Evolutionary conservation across 2,329 filamentous ascomycete genomes (phyloP).

Genomic region (Curvularia lunata): DNA sequence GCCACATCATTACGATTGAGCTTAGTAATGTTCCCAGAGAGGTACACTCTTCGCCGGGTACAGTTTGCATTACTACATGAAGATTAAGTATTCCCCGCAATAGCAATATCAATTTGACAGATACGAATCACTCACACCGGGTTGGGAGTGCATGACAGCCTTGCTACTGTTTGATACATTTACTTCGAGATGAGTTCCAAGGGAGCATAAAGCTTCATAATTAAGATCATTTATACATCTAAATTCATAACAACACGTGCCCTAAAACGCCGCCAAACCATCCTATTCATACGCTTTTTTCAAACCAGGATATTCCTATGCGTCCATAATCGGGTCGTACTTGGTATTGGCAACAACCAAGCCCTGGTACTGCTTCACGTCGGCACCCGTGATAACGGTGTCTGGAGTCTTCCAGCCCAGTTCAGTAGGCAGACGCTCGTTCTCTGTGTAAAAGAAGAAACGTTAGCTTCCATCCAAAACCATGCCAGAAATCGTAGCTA

Average conservation of each 20-base stretch:
- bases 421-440: constrained; percentile 5
- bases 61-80: too few relatives aligned
- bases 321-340: neutral
- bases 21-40: too few relatives aligned
- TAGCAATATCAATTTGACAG: too few relatives aligned
- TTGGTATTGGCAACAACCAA: neutral
- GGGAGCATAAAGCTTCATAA: neutral
- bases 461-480: neutral
- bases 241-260: neutral
- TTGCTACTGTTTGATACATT: too few relatives aligned
- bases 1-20: too few relatives aligned
- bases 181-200: too few relatives aligned
- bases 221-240: neutral
- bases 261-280: neutral
- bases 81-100: too few relatives aligned
- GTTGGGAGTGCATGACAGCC: too few relatives aligned
- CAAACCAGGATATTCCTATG: neutral
- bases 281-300: too few relatives aligned
- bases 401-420: constrained; percentile 4
- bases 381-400: neutral
- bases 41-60: too few relatives aligned
- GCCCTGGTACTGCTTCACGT: neutral
- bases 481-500: neutral
- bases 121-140: too few relatives aligned
- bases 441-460: neutral